Evolutionary conservation across 805 yeast genomes (phyloP).

Genomic region (Kurtzmaniella fragi): DNA sequence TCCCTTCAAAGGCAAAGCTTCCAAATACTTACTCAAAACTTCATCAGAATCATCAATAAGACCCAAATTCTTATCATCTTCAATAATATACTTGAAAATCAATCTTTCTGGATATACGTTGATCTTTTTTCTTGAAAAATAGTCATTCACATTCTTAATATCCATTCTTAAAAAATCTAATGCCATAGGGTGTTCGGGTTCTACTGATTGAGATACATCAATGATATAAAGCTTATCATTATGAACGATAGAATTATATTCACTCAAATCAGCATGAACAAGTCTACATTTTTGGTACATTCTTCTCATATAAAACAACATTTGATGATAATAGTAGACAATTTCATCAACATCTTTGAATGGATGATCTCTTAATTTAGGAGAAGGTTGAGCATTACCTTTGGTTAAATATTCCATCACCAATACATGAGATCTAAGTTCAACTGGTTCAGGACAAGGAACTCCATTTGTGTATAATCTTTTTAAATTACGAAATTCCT

Average conservation of each 20-base stretch:
- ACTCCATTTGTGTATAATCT: conserved; percentile 74
- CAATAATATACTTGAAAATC: conserved; percentile 73
- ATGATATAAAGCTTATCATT: conserved; percentile 73
- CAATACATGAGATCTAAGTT: conserved; percentile 80
- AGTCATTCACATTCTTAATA: conserved; percentile 90
- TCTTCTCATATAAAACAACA: conserved; percentile 79
- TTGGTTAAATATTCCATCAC: conserved; percentile 86
- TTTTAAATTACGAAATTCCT: conserved; percentile 89
- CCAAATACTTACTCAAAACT: conserved; percentile 38
- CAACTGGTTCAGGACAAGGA: conserved; percentile 92
- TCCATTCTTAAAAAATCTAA: conserved; percentile 96
- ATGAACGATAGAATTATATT: conserved; percentile 88
- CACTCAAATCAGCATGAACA: conserved; percentile 96
- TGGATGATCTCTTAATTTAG: conserved; percentile 79
- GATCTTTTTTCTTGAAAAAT: conserved; percentile 67
- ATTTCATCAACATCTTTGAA: conserved; percentile 65
- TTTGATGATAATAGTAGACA: conserved; percentile 64
- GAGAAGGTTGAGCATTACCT: conserved; percentile 87
- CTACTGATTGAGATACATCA: conserved; percentile 96
- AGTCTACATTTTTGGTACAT: conserved; percentile 84
- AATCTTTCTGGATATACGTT: conserved; percentile 76
- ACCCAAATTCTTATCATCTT: conserved; percentile 34
- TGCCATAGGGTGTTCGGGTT: conserved; percentile 97
- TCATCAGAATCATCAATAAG: conserved; percentile 36
- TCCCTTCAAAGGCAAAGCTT: conserved; percentile 52